Evolutionary conservation across 176 grass and related monocot genomes (phyloP), one percentile per base, ranked within the genome.

Genomic region (Chrysopogon serrulatus): DNA sequence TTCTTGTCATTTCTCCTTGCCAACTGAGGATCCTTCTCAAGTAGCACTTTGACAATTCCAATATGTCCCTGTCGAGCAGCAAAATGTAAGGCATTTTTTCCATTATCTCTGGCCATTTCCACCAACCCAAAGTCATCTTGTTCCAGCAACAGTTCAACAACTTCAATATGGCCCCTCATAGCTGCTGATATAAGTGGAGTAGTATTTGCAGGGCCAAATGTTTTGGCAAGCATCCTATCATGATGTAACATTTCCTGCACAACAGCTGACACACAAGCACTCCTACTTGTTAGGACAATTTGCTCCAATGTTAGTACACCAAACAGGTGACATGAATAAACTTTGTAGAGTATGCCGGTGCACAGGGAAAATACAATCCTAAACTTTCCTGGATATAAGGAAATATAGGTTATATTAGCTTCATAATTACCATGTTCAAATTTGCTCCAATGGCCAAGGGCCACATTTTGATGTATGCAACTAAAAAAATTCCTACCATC

Each of bases 31-130:
- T 95, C 93, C 78, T 98, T 95, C 31, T 93, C 91, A 16, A 98
- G 93, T 85, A 98, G 77, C 33, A 80, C 65, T 70, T 83, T 85
- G 41, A 95, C 96, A 81, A 94, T 88, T 82, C 88, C 93, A 34
- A 83, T 69, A 80, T 98, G 96, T 14, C 96, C 96, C 60, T 92
- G 93, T 70, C 96, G 78, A 74, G 93, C 93, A 33, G 93, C 93
- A 90, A 95, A 98, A 94, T 98, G 93, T 75, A 95, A 85, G 76
- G 89, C 91, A 83, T 92, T 95, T 89, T 98, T 94, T 3, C 93
- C 96, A 43, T 98, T 98, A 76, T 91, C 87, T 86, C 88, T 94
- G 40, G 93, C 74, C 78, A 95, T 85, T 57, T 98, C 91, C 11
- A 93, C 71, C 77, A 95, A 90, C 71, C 87, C 91, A 39, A 82